Evolutionary conservation across 371 early-diverging fungal genomes (phyloP).

Genomic region (Mucor piriformis): DNA sequence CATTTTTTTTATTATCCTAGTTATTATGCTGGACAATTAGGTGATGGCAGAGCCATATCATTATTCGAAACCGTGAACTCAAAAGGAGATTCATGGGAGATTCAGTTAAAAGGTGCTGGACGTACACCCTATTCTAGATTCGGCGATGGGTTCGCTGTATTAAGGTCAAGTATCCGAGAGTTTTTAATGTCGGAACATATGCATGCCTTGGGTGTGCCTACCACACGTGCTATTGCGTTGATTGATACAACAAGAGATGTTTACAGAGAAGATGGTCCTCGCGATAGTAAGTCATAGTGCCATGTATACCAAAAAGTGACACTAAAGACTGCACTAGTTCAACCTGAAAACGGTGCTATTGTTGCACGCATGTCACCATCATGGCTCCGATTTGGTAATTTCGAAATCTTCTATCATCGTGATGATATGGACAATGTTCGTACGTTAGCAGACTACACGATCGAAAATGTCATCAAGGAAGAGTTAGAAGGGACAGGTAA

Average conservation of each 20-base stretch:
- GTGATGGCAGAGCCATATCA: conserved; percentile 89
- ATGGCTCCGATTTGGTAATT: conserved; percentile 90
- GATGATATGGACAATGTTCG: conserved; percentile 60
- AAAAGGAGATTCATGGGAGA: conserved; percentile 65
- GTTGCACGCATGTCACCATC: conserved; percentile 78
- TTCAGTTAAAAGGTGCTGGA: conserved; percentile 89
- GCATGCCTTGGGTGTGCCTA: conserved; percentile 76
- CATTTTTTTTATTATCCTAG: conserved; percentile 18
- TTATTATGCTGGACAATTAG: conserved; percentile 72
- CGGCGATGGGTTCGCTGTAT: conserved; percentile 87
- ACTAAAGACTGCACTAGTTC: too few species aligned
- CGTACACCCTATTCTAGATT: conserved; percentile 87
- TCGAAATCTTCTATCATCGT: conserved; percentile 80
- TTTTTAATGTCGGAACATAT: conserved; percentile 84
- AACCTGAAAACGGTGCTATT: conserved; percentile 75
- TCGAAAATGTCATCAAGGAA: conserved; percentile 37
- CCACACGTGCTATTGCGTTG: conserved; percentile 77
- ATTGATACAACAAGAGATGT: conserved; percentile 67
- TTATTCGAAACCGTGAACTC: conserved; percentile 58
- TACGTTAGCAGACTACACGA: conserved; percentile 74
- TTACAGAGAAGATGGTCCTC: conserved; percentile 62
- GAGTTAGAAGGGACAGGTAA: conserved; percentile 31
- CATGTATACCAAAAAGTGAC: too few species aligned
- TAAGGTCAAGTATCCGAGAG: conserved; percentile 84
- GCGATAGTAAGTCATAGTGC: conserved; percentile 6